Conservation (phyloP, 768 basidiomycete species). For the Gloeostereum incarnatum region DNA sequence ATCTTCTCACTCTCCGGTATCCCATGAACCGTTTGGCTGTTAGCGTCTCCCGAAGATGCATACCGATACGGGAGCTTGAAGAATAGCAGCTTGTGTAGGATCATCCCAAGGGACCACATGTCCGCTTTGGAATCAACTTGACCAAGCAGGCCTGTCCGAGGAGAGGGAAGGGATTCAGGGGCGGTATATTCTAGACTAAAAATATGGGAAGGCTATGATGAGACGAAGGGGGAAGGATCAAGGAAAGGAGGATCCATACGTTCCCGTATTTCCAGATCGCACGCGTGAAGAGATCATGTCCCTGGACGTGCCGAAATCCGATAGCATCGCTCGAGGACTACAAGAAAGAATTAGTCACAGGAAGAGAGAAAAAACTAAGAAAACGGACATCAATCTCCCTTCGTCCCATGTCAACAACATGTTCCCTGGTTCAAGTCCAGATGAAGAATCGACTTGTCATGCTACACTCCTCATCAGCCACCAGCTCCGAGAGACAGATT, state of each 20-base stretch:
- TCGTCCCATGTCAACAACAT: slow-evolving; percentile 91
- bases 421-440: slow-evolving; percentile 93
- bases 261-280: slow-evolving; percentile 92
- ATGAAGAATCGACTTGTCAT: slow-evolving; percentile 79
- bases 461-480: slow-evolving; percentile 30
- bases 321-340: slow-evolving; percentile 90
- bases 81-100: slow-evolving; percentile 88
- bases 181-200: slow-evolving; percentile 82
- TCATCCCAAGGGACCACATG: slow-evolving; percentile 98
- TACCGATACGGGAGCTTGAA: slow-evolving; percentile 82
- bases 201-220: too few relatives aligned
- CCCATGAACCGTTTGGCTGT: slow-evolving; percentile 26
- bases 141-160: slow-evolving; percentile 50
- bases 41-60: slow-evolving; percentile 49
- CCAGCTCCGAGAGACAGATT: slow-evolving; percentile 2
- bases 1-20: slow-evolving; percentile 53
- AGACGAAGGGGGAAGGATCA: neutral
- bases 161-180: slow-evolving; percentile 77
- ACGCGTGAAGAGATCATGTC: slow-evolving; percentile 70
- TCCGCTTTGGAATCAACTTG: slow-evolving; percentile 85
- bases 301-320: slow-evolving; percentile 91
- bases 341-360: neutral
- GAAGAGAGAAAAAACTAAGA: neutral
- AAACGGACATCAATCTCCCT: slow-evolving; percentile 63
- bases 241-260: slow-evolving; percentile 33